These are phyloP conservation scores for Pyronema omphalodes DNA, from an alignment of 495 filamentous ascomycete genomes.

Conservation along the genomic window DNA sequence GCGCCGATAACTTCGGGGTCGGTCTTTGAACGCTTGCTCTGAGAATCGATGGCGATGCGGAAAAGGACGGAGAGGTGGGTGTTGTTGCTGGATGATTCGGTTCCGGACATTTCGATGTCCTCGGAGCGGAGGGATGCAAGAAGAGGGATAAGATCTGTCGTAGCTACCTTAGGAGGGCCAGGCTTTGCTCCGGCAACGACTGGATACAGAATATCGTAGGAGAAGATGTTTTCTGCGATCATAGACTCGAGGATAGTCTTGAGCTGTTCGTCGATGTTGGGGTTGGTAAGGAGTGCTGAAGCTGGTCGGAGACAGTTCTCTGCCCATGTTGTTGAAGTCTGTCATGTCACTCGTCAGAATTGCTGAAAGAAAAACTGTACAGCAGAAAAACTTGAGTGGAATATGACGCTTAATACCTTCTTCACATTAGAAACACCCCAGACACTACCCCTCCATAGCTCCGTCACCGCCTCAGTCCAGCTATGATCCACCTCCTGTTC, in stretches of 20 bases:
- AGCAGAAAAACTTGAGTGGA: not conserved
- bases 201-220: conserved; percentile 5
- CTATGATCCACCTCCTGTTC: conserved; percentile 1
- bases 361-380: not conserved
- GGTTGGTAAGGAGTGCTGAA: not conserved
- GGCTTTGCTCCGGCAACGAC: conserved; percentile 1
- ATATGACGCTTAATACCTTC: conserved; percentile 11
- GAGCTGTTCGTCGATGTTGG: not conserved
- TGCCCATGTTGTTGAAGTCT: conserved; percentile 6
- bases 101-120: not conserved
- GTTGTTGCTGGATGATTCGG: not conserved
- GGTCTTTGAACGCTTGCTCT: conserved; percentile 4
- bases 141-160: conserved; percentile 10
- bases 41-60: conserved; percentile 12
- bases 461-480: conserved; percentile 10
- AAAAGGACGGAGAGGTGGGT: conserved; percentile 7
- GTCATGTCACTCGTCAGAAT: not conserved
- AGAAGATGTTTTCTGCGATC: conserved; percentile 17
- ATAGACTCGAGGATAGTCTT: conserved; percentile 7
- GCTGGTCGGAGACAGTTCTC: conserved; percentile 6
- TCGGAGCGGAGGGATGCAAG: conserved; percentile 7
- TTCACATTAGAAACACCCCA: conserved; percentile 20
- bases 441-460: conserved; percentile 18
- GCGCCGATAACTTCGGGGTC: conserved; percentile 9
- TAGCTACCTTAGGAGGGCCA: conserved; percentile 1